phyloP scores from a whole-genome alignment of 768 basidiomycete genomes.

The Pleurotus djamor region DNA sequence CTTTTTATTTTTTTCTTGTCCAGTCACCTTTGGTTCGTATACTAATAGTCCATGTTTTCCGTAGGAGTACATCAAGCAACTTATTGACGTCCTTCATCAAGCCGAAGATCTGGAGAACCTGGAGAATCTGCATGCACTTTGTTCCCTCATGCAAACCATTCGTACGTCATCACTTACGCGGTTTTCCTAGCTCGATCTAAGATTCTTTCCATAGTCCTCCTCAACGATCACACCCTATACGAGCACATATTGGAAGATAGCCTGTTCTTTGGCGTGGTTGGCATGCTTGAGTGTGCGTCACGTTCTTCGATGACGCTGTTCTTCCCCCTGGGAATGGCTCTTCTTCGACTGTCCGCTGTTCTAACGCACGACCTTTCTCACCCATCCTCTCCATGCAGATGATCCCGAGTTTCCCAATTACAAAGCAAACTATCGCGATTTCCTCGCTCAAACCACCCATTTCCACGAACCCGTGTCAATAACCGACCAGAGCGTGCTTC shows the following conservation, averaged over 20 bases:
- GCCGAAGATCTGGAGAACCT: conserved; percentile 94
- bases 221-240: conserved; percentile 93
- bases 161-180: conserved; percentile 45
- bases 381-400: conserved; percentile 44
- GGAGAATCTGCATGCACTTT: conserved; percentile 87
- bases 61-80: conserved; percentile 84
- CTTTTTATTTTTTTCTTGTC: conserved; percentile 1
- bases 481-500: conserved; percentile 68
- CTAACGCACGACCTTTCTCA: background rate
- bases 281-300: conserved; percentile 94
- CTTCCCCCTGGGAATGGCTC: conserved; percentile 9
- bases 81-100: conserved; percentile 81
- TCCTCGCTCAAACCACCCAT: conserved; percentile 76
- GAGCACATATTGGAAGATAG: conserved; percentile 95
- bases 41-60: conserved; percentile 19
- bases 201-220: conserved; percentile 58
- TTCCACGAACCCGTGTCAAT: conserved; percentile 91
- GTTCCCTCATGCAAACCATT: conserved; percentile 92
- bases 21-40: conserved; percentile 1
- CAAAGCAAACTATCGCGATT: conserved; percentile 97
- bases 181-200: background rate
- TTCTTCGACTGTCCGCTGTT: background rate
- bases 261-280: conserved; percentile 88
- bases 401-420: conserved; percentile 96
- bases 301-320: conserved; percentile 8